Conservation (phyloP, 345 rosid species). For the Xanthoceras sorbifolium region DNA sequence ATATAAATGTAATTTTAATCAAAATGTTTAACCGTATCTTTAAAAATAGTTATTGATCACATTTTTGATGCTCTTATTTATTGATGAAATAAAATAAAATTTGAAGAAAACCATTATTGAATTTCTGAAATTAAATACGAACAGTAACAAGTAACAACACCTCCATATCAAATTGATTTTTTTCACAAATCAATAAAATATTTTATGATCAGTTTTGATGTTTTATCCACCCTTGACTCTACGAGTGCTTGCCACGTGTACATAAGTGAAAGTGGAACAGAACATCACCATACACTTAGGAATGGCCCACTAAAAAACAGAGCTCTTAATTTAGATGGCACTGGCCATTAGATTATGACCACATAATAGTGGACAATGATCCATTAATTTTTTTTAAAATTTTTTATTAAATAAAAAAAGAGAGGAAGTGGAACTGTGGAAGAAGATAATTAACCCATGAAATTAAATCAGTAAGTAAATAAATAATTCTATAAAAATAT, state of each 20-base stretch:
- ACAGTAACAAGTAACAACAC: too few relatives aligned
- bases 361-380: neutral
- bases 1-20: too few relatives aligned
- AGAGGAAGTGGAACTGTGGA: too few relatives aligned
- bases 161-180: too few relatives aligned
- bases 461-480: neutral
- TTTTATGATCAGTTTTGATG: neutral
- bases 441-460: neutral
- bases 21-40: too few relatives aligned
- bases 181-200: neutral
- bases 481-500: neutral
- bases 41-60: too few relatives aligned
- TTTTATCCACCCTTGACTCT: neutral
- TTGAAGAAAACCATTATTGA: too few relatives aligned
- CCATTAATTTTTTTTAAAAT: neutral
- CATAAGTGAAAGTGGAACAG: neutral
- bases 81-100: too few relatives aligned
- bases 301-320: constrained; percentile 6
- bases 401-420: too few relatives aligned
- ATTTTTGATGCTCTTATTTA: too few relatives aligned
- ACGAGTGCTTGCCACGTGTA: constrained; percentile 4
- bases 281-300: constrained; percentile 4
- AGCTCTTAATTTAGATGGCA: constrained; percentile 3
- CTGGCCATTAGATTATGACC: neutral
- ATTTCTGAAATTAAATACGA: too few relatives aligned